Conservation (phyloP, 2,329 filamentous ascomycete species). For the Penicillium sp. region DNA sequence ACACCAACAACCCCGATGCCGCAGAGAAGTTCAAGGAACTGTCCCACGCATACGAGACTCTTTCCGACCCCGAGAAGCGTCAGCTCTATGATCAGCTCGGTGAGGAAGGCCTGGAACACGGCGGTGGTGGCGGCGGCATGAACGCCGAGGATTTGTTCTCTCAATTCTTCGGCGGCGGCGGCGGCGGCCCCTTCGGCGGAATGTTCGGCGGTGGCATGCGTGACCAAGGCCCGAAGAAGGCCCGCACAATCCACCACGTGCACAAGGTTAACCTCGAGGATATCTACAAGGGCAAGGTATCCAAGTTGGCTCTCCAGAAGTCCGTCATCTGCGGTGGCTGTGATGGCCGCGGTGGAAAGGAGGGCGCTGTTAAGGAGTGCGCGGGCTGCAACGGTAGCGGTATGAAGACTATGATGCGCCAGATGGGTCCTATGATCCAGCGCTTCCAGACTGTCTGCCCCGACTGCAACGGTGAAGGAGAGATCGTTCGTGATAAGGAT, state of each 20-base stretch:
- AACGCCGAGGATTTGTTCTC: slow-evolving; percentile 94
- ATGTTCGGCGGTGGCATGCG: slow-evolving; percentile 79
- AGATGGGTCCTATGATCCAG: slow-evolving; percentile 99
- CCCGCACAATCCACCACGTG: slow-evolving; percentile 93
- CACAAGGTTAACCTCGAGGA: slow-evolving; percentile 98
- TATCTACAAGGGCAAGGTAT: slow-evolving; percentile 96
- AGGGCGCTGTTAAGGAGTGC: slow-evolving; percentile 94
- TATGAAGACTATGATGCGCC: slow-evolving; percentile 99
- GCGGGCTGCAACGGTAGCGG: slow-evolving; percentile 85
- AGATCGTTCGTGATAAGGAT: slow-evolving; percentile 95
- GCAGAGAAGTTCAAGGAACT: slow-evolving; percentile 99
- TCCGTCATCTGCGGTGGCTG: slow-evolving; percentile 96
- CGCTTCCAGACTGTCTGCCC: slow-evolving; percentile 99
- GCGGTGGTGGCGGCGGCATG: slow-evolving; percentile 81
- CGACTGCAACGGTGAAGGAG: slow-evolving; percentile 95
- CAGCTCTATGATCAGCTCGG: slow-evolving; percentile 95
- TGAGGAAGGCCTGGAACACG: slow-evolving; percentile 86
- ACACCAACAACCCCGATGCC: slow-evolving; percentile 85
- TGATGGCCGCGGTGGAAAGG: slow-evolving; percentile 91
- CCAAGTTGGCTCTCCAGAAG: slow-evolving; percentile 94
- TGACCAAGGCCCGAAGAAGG: slow-evolving; percentile 80
- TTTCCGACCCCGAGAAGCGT: slow-evolving; percentile 90
- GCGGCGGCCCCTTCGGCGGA: slow-evolving; percentile 64
- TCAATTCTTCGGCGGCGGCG: slow-evolving; percentile 86
- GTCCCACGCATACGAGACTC: slow-evolving; percentile 90